Percentiles rank a stretch among this genome's conserved stretches.
Evolutionary conservation across 2,329 filamentous ascomycete species (phyloP).

Genomic region (Botrytis byssoidea): DNA sequence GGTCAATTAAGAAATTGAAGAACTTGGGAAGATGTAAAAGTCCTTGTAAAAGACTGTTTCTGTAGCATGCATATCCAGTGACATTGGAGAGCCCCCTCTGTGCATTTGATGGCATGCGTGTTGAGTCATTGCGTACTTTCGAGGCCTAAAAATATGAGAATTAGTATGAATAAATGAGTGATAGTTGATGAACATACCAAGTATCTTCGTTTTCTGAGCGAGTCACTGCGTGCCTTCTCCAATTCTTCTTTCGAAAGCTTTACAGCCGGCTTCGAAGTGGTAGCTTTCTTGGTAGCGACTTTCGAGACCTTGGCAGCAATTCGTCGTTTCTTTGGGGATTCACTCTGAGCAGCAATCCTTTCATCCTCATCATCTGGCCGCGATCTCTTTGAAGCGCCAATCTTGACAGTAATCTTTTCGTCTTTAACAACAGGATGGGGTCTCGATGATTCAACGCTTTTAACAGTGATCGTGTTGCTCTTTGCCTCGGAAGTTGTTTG

Average conservation of each 20-base stretch:
- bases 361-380: slow-evolving; percentile 5
- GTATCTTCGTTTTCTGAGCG: slow-evolving; percentile 6
- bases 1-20: slow-evolving; percentile 36
- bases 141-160: not conserved
- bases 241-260: slow-evolving; percentile 3
- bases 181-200: not conserved
- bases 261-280: not conserved
- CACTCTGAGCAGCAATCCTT: not conserved
- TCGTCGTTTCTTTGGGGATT: not conserved
- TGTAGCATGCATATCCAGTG: slow-evolving; percentile 37
- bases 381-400: not conserved
- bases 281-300: not conserved
- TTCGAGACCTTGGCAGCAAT: not conserved
- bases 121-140: slow-evolving; percentile 22
- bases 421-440: not conserved
- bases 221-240: slow-evolving; percentile 7
- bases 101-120: slow-evolving; percentile 28
- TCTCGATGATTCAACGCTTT: not conserved
- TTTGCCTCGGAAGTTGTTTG: not conserved
- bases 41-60: slow-evolving; percentile 38
- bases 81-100: slow-evolving; percentile 37
- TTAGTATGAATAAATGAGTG: not conserved
- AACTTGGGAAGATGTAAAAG: slow-evolving; percentile 39
- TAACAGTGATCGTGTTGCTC: not conserved
- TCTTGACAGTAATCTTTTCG: not conserved